A percentile compares a stretch with the other conserved stretches of the same genome.
Evolutionary conservation across 768 basidiomycete genomes (phyloP).

Genomic region (Rubroboletus pulcherrimus): DNA sequence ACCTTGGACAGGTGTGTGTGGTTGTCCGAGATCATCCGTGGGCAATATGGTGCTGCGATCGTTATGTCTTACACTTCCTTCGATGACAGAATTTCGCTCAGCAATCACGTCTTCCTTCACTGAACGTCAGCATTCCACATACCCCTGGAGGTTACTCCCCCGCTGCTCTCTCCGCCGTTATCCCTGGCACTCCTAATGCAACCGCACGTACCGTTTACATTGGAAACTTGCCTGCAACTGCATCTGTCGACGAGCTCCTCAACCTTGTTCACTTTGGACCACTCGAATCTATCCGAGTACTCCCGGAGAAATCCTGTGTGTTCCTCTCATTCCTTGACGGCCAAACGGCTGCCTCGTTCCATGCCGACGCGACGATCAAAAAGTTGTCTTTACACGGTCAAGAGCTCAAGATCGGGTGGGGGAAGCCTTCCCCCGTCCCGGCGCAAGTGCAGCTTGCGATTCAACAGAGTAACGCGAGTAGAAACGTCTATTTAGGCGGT

Average conservation of each 20-base stretch:
- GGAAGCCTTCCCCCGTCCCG: conserved; percentile 88
- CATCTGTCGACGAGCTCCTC: conserved; percentile 95
- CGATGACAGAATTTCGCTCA: conserved; percentile 42
- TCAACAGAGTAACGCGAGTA: conserved; percentile 84
- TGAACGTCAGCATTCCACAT: conserved; percentile 64
- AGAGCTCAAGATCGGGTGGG: conserved; percentile 99
- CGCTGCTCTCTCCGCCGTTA: conserved; percentile 70
- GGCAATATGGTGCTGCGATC: background rate
- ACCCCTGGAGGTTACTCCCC: conserved; percentile 77
- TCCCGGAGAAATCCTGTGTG: conserved; percentile 96
- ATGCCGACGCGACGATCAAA: conserved; percentile 94
- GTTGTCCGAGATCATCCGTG: background rate
- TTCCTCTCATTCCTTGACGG: conserved; percentile 98
- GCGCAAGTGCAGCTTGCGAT: conserved; percentile 85
- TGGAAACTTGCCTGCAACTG: conserved; percentile 91
- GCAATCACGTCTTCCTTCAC: conserved; percentile 53
- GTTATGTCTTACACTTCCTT: conserved; percentile 1
- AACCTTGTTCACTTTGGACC: conserved; percentile 98
- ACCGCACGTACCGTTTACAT: conserved; percentile 93
- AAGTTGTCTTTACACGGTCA: conserved; percentile 90
- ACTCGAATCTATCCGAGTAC: conserved; percentile 88
- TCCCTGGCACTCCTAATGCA: conserved; percentile 52
- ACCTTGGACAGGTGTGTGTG: conserved; percentile 57
- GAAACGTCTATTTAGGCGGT: conserved; percentile 96
- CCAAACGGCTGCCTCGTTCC: conserved; percentile 90